Conservation (phyloP, 257 asterid genomes). For the Buddleja alternifolia region DNA sequence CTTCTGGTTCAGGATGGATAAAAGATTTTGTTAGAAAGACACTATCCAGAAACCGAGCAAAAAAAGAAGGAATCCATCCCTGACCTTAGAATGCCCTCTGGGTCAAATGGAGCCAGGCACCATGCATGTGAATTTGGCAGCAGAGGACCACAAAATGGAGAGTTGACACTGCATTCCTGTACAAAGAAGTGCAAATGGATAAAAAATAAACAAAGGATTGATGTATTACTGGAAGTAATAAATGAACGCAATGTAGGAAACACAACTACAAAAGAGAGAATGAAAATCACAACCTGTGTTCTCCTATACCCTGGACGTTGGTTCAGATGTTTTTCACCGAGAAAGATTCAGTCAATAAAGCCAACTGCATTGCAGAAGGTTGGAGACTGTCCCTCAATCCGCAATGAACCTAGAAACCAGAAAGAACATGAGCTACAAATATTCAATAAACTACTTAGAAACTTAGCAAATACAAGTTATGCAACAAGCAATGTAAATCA, state of each 20-base stretch:
- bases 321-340: conserved; percentile 83
- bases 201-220: neutral
- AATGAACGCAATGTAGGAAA: conserved; percentile 23
- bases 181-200: conserved; percentile 1
- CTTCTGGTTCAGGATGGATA: neutral
- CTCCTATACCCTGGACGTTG: conserved; percentile 88
- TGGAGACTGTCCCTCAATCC: conserved; percentile 78
- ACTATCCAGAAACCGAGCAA: neutral
- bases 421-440: conserved; percentile 10
- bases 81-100: conserved; percentile 91
- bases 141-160: conserved; percentile 89
- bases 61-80: conserved; percentile 18
- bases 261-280: conserved; percentile 15
- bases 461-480: too few relatives aligned
- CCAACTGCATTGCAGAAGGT: conserved; percentile 94
- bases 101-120: conserved; percentile 96
- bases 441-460: too few relatives aligned
- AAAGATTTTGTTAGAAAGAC: conserved; percentile 7
- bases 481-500: neutral
- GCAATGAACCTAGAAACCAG: conserved; percentile 67
- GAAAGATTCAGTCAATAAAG: conserved; percentile 70
- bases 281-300: conserved; percentile 58
- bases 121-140: conserved; percentile 85
- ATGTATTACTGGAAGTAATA: too few relatives aligned
- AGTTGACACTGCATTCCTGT: conserved; percentile 85